phyloP scores from a whole-genome alignment of 2,329 filamentous ascomycete species.

The Talaromyces sp. region DNA sequence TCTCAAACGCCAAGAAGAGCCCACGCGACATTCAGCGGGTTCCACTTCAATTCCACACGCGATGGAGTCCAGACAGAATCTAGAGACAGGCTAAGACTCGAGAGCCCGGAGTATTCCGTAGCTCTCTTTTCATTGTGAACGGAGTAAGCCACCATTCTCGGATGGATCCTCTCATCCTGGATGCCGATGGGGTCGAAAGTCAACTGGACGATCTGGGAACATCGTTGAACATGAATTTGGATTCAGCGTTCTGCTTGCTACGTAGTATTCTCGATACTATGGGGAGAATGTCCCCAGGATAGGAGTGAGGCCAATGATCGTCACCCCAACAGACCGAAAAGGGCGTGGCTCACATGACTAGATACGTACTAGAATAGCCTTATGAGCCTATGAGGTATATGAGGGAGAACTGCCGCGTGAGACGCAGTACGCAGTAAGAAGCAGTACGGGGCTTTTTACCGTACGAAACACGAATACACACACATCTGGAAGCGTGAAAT shows the following conservation, averaged over 20 bases:
- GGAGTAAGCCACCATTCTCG: background rate
- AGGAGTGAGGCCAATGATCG: background rate
- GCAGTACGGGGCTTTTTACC: background rate
- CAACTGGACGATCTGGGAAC: background rate
- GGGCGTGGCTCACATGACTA: background rate
- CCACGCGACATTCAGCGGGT: background rate
- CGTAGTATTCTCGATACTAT: background rate
- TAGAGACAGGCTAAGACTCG: background rate
- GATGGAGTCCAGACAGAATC: background rate
- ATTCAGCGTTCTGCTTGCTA: background rate
- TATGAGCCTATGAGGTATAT: background rate
- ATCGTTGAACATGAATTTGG: background rate
- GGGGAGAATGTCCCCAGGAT: background rate
- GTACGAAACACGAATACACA: background rate
- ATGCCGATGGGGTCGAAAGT: background rate
- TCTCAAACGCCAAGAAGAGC: background rate
- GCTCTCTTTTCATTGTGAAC: background rate
- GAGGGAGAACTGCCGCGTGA: background rate
- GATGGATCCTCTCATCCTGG: background rate
- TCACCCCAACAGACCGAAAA: background rate
- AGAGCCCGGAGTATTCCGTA: slow-evolving; percentile 7
- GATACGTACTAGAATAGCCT: background rate
- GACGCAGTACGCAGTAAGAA: slow-evolving; percentile 7
- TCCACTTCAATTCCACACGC: background rate
- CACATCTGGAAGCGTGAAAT: too few species aligned